These are phyloP conservation scores for Stephania japonica DNA, from an alignment of 164 flowering plant genomes.

Conservation along the genomic window DNA sequence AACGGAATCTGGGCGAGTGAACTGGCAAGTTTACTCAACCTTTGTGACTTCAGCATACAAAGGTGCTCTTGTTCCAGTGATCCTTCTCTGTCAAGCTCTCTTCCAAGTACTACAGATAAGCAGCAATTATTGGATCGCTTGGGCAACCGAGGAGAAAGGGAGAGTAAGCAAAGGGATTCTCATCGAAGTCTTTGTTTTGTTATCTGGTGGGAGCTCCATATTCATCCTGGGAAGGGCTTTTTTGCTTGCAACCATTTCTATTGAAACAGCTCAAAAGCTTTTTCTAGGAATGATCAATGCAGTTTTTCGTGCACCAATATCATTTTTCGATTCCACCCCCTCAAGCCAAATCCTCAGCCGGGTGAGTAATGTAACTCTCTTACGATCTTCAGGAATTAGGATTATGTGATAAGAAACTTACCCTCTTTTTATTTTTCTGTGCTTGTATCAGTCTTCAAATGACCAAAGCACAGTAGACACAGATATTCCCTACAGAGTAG, in stretches of 20 bases:
- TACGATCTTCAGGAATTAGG: background rate
- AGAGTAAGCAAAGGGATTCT: conserved; percentile 37
- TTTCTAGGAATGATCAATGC: conserved; percentile 55
- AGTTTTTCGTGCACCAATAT: conserved; percentile 69
- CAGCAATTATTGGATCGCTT: conserved; percentile 92
- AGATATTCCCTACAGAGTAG: conserved; percentile 83
- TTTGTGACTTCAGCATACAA: conserved; percentile 58
- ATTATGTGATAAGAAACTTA: background rate
- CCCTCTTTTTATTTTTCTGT: background rate
- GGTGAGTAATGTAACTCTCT: conserved; percentile 34
- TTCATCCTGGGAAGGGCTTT: conserved; percentile 76
- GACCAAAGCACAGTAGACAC: conserved; percentile 84
- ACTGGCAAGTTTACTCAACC: conserved; percentile 63
- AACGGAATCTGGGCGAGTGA: conserved; percentile 58
- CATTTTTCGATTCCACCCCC: conserved; percentile 77
- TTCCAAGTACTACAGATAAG: conserved; percentile 76
- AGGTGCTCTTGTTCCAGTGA: conserved; percentile 79
- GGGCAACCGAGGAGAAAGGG: conserved; percentile 56
- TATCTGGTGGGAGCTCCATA: conserved; percentile 73
- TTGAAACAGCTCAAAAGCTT: conserved; percentile 65
- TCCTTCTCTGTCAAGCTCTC: conserved; percentile 63
- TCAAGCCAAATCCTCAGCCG: conserved; percentile 70
- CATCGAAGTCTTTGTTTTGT: conserved; percentile 44
- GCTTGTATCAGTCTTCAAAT: conserved; percentile 53
- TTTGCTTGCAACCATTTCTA: conserved; percentile 57